phyloP scores from a whole-genome alignment of 495 filamentous ascomycete species.

The Aspergillus incahuasiensis region DNA sequence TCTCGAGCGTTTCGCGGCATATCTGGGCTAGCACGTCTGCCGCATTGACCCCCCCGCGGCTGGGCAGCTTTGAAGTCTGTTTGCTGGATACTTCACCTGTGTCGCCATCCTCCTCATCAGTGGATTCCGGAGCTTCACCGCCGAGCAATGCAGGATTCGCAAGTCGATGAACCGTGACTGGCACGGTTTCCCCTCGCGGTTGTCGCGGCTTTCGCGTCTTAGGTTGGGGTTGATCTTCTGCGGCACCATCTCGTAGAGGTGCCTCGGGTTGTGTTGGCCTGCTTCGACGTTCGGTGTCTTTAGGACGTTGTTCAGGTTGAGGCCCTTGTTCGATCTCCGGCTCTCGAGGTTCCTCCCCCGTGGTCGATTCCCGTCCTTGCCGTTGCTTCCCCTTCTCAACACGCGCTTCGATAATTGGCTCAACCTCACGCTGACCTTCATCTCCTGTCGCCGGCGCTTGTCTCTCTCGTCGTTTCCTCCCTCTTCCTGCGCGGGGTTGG shows the following conservation, averaged over 20 bases:
- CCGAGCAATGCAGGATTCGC: slow-evolving; percentile 32
- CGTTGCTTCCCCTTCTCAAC: not conserved
- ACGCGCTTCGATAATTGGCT: not conserved
- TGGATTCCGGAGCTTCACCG: slow-evolving; percentile 17
- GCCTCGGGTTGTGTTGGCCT: slow-evolving; percentile 17
- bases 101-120: slow-evolving; percentile 28
- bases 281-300: slow-evolving; percentile 17
- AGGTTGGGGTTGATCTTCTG: slow-evolving; percentile 18
- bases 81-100: slow-evolving; percentile 31
- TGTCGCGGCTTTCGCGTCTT: slow-evolving; percentile 24
- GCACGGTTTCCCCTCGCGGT: slow-evolving; percentile 39
- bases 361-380: not conserved
- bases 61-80: slow-evolving; percentile 39
- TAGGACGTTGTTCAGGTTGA: slow-evolving; percentile 9
- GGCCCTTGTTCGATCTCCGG: slow-evolving; percentile 9
- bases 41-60: slow-evolving; percentile 60
- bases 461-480: not conserved
- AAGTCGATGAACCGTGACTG: slow-evolving; percentile 44
- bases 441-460: not conserved
- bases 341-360: slow-evolving; percentile 1
- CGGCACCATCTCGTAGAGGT: slow-evolving; percentile 12
- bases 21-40: slow-evolving; percentile 67
- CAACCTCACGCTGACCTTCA: not conserved
- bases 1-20: slow-evolving; percentile 62
- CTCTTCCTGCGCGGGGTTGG: not conserved